Base-by-base conservation (phyloP, 1,284 basidiomycete species). In the Vanrija humicola region DNA sequence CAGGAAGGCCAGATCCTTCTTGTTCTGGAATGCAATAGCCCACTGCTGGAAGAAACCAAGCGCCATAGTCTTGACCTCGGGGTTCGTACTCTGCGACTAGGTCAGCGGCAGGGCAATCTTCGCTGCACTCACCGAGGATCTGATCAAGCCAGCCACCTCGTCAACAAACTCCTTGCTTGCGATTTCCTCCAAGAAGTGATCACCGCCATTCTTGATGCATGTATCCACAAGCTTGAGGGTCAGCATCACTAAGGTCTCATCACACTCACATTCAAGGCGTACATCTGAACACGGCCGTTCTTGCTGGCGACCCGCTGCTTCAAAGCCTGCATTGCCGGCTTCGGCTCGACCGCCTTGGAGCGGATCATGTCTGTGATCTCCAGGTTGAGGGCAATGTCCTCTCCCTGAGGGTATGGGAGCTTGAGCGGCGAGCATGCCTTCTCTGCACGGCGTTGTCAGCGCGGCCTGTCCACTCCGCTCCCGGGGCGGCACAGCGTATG, bases 161-260 rank as follows among this genome's bases (percentile, higher is more conserved):
- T 98, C 94, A 77, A 95, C 87, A 72, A 98, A 95, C 71, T 96
- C 93, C 57, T 88, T 83, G 14, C 90, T 90, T 3, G 88, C 85
- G 48, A 95, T 78, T 70, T 94, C 90, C 3, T 76, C 75, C 45
- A 98, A 79, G 69, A 99, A 98, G 53, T 86, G 85, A 64, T 97
- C 92, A 0, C 96, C 96, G 10, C 92, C 92, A 69, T 99, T 99
- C 86, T 99, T 99, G 77, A 98, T 84, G 67, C 92, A 96, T 12
- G 88, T 83, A 77, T 98, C 96, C 49, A 90, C 86, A 48, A 98
- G 80, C 89, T 93, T 14, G 14, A 15, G 62, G 14, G 47, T 49
- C 38, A 44, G 46, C 19, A n/a, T 25, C 18, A 38, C 21, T 43
- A 19, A 34, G 14, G 34, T 14, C 34, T 8, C 18, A n/a, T 25